phyloP scores from a whole-genome alignment of 2,329 filamentous ascomycete genomes.

The Fusarium staphyleae region DNA sequence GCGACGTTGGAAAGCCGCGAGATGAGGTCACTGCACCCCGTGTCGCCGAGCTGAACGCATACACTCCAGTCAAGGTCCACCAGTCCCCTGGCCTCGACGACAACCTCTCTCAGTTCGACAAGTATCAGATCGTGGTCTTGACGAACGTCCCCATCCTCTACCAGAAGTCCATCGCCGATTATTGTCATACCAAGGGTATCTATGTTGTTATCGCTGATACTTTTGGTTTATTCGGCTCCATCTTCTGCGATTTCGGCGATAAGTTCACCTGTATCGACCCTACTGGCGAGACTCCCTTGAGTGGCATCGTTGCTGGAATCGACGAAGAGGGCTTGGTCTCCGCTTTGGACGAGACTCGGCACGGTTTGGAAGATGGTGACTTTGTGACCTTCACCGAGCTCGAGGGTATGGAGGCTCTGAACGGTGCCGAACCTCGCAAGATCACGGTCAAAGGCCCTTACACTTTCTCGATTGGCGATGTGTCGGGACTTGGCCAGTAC shows the following conservation, averaged over 20 bases:
- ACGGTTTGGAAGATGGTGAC: slow-evolving; percentile 95
- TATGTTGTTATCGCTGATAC: slow-evolving; percentile 88
- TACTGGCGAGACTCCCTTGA: slow-evolving; percentile 86
- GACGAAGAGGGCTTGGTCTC: slow-evolving; percentile 91
- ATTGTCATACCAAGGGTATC: slow-evolving; percentile 92
- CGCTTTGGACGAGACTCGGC: slow-evolving; percentile 90
- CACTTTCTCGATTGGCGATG: slow-evolving; percentile 95
- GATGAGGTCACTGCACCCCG: slow-evolving; percentile 86
- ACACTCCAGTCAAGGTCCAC: slow-evolving; percentile 88
- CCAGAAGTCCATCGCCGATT: slow-evolving; percentile 86
- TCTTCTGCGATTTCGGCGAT: slow-evolving; percentile 97
- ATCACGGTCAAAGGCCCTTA: slow-evolving; percentile 95
- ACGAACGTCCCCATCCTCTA: slow-evolving; percentile 82
- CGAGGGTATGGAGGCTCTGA: slow-evolving; percentile 89
- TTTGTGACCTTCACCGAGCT: slow-evolving; percentile 95
- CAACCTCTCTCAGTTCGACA: slow-evolving; percentile 82
- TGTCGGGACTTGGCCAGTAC: slow-evolving; percentile 86
- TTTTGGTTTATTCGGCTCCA: slow-evolving; percentile 90
- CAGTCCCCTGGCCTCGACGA: slow-evolving; percentile 69
- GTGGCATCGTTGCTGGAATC: slow-evolving; percentile 88
- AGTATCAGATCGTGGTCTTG: slow-evolving; percentile 91
- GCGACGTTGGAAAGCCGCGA: slow-evolving; percentile 91
- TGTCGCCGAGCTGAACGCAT: slow-evolving; percentile 93
- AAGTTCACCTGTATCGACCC: slow-evolving; percentile 91
- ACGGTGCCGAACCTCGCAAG: slow-evolving; percentile 84